Percentiles rank a stretch among this genome's conserved stretches.
Evolutionary conservation across 768 basidiomycete genomes (phyloP).

Genomic region (Amanita rubescens): DNA sequence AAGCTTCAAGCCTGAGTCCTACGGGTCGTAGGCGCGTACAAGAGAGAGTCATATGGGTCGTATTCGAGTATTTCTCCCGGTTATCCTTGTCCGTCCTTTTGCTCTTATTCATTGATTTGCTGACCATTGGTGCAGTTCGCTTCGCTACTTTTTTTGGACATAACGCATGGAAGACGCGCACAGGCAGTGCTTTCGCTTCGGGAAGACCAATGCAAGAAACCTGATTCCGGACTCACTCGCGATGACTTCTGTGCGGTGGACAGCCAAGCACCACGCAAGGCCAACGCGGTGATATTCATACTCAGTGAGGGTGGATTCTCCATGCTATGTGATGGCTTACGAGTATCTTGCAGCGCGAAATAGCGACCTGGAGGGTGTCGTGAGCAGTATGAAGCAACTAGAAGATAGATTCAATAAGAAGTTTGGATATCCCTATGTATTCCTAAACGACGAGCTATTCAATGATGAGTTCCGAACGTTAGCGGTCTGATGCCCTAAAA

Average conservation of each 20-base stretch:
- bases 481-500: slow-evolving; percentile 9
- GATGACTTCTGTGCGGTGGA: not conserved
- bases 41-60: too few species aligned
- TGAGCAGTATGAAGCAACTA: slow-evolving; percentile 64
- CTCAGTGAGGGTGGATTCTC: not conserved
- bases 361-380: slow-evolving; percentile 48
- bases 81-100: not conserved
- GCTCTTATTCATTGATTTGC: not conserved
- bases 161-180: not conserved
- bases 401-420: slow-evolving; percentile 90
- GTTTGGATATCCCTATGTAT: slow-evolving; percentile 78
- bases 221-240: not conserved
- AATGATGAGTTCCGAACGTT: slow-evolving; percentile 64
- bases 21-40: too few species aligned
- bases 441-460: slow-evolving; percentile 80
- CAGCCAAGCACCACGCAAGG: not conserved
- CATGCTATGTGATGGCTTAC: not conserved
- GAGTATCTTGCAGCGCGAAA: slow-evolving; percentile 39
- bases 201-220: not conserved
- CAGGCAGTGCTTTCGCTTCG: not conserved
- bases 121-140: not conserved
- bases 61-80: too few species aligned
- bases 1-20: too few species aligned
- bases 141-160: not conserved
- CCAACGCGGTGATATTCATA: not conserved